Evolutionary conservation across 106 monocot species (phyloP).

Genomic region (Dioscorea dumetorum): DNA sequence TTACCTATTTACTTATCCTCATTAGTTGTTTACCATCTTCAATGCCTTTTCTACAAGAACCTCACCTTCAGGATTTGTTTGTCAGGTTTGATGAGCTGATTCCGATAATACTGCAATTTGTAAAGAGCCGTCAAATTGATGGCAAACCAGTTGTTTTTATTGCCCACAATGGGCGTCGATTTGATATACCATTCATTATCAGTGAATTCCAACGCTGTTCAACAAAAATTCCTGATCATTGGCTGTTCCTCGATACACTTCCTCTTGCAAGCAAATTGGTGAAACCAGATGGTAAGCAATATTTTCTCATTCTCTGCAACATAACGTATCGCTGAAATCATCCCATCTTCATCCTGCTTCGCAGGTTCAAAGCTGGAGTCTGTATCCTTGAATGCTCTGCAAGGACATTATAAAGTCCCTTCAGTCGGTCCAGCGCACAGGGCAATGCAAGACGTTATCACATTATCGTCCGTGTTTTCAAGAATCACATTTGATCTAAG

Average conservation of each 20-base stretch:
- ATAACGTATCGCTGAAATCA: not conserved
- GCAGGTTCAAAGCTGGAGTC: conserved; percentile 62
- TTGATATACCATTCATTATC: conserved; percentile 87
- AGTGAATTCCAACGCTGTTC: conserved; percentile 67
- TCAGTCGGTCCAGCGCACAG: conserved; percentile 59
- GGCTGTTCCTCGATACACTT: conserved; percentile 85
- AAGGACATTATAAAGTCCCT: conserved; percentile 41
- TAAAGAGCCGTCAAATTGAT: conserved; percentile 46
- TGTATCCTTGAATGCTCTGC: conserved; percentile 29
- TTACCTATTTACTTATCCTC: too few relatives aligned
- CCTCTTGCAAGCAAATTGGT: conserved; percentile 59
- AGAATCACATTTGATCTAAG: conserved; percentile 68
- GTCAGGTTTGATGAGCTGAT: conserved; percentile 72
- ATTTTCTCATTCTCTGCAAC: not conserved
- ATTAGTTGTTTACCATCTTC: too few relatives aligned
- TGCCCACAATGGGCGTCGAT: conserved; percentile 79
- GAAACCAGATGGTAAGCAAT: conserved; percentile 59
- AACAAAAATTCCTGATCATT: conserved; percentile 55
- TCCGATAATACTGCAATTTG: conserved; percentile 66
- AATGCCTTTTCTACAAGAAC: too few relatives aligned
- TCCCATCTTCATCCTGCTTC: not conserved
- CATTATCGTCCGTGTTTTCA: conserved; percentile 51
- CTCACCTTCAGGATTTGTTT: conserved; percentile 2
- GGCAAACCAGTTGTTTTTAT: conserved; percentile 70
- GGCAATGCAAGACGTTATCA: conserved; percentile 81